Percentiles rank a stretch among this genome's conserved stretches.
Evolutionary conservation across 805 yeast genomes (phyloP).

Genomic region (Nadsonia fulvescens): DNA sequence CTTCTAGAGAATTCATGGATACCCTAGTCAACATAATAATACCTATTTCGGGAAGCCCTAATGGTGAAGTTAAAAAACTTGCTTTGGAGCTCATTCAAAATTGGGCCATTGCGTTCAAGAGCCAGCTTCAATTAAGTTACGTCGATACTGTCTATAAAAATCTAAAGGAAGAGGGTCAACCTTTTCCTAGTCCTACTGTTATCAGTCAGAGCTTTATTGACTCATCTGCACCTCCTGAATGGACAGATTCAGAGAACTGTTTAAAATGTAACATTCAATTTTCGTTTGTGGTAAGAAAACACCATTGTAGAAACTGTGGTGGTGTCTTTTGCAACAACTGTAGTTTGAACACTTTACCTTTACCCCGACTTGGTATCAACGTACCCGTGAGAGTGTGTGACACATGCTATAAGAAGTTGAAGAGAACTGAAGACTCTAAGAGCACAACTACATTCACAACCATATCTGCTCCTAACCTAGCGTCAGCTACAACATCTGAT

Average conservation of each 20-base stretch:
- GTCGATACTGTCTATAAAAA: conserved; percentile 43
- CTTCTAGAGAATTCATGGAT: conserved; percentile 75
- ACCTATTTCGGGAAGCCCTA: conserved; percentile 4
- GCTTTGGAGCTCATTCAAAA: conserved; percentile 51
- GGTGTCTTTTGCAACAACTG: conserved; percentile 82
- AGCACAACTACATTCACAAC: conserved; percentile 12
- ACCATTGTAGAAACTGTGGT: conserved; percentile 94
- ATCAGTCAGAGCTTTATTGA: conserved; percentile 46
- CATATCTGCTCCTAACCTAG: no score
- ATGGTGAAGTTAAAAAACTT: conserved; percentile 33
- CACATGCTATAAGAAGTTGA: conserved; percentile 55
- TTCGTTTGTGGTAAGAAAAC: conserved; percentile 72
- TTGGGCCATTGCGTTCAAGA: conserved; percentile 61
- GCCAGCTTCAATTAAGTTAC: conserved; percentile 45
- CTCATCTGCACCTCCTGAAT: conserved; percentile 87
- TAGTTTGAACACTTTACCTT: conserved; percentile 50
- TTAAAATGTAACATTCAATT: conserved; percentile 80
- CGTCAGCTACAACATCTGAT: conserved; percentile 9
- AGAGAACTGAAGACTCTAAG: conserved; percentile 15
- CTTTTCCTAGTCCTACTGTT: conserved; percentile 36
- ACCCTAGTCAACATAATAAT: conserved; percentile 35
- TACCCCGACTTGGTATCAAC: conserved; percentile 71
- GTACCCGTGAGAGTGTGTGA: conserved; percentile 91
- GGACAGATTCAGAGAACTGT: conserved; percentile 92
- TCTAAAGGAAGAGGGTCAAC: conserved; percentile 39